These are phyloP conservation scores for Flaveria sonorensis DNA, from an alignment of 129 eudicot species.

Conservation along the genomic window DNA sequence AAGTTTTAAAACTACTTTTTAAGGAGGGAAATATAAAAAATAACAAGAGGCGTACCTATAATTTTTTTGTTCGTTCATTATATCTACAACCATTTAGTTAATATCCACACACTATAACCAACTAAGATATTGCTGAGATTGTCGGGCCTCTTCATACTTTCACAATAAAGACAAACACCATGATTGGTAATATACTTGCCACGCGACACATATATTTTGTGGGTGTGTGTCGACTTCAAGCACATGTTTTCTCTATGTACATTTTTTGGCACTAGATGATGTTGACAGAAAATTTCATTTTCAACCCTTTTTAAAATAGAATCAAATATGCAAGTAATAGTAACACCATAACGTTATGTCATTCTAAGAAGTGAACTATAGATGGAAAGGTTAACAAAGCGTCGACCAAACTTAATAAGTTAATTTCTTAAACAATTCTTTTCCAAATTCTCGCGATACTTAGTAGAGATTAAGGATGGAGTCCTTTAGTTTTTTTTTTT, in stretches of 20 bases:
- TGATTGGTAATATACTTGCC: constrained; percentile 26
- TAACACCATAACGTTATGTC: neutral
- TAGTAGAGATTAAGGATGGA: too few species aligned
- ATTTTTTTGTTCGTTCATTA: neutral
- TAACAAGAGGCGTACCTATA: too few species aligned
- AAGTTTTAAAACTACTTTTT: too few species aligned
- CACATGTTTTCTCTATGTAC: neutral
- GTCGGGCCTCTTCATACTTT: neutral
- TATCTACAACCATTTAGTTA: neutral
- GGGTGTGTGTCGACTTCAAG: constrained; percentile 26
- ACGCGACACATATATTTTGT: neutral
- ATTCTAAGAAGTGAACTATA: too few species aligned
- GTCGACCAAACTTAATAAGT: too few species aligned
- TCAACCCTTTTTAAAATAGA: neutral
- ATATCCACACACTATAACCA: neutral
- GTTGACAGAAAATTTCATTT: constrained; percentile 15
- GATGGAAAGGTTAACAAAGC: too few species aligned
- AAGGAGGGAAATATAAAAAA: too few species aligned
- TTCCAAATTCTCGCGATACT: too few species aligned
- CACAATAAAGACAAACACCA: neutral
- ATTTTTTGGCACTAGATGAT: neutral
- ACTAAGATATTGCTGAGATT: neutral
- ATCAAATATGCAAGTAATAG: neutral
- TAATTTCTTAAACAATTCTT: too few species aligned
- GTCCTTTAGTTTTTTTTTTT: too few species aligned